phyloP scores from a whole-genome alignment of 2,329 filamentous ascomycete species.

The Aspergillus carbonarius region DNA sequence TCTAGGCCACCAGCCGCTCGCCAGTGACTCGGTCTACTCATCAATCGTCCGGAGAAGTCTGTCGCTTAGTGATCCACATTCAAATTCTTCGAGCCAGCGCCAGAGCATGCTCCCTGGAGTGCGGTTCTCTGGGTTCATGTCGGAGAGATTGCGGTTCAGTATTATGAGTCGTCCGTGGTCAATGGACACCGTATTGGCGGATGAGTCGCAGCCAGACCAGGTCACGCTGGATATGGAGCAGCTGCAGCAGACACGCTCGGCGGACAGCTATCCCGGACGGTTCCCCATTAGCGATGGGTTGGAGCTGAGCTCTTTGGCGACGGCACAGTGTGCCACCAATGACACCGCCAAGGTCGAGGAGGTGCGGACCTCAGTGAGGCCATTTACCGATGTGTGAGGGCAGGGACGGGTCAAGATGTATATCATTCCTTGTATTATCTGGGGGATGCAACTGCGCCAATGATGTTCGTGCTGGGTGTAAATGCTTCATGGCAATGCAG shows the following conservation, averaged over 20 bases:
- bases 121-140: conserved; percentile 14
- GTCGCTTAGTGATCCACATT: conserved; percentile 9
- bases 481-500: not conserved
- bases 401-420: not conserved
- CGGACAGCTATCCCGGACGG: conserved; percentile 33
- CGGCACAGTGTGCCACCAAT: conserved; percentile 13
- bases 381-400: conserved; percentile 30
- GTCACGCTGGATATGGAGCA: conserved; percentile 16
- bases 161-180: conserved; percentile 12
- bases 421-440: not conserved
- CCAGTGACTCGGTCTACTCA: conserved; percentile 24
- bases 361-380: conserved; percentile 28
- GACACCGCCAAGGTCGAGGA: conserved; percentile 14
- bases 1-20: conserved; percentile 2
- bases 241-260: conserved; percentile 19
- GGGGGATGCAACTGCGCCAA: not conserved
- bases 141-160: conserved; percentile 13
- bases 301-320: conserved; percentile 28
- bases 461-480: not conserved
- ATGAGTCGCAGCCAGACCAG: conserved; percentile 8
- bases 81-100: conserved; percentile 7
- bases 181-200: conserved; percentile 13
- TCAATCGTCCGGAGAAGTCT: conserved; percentile 14
- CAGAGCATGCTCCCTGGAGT: conserved; percentile 14
- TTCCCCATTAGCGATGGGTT: conserved; percentile 34